A percentile compares a stretch with the other conserved stretches of the same genome.
phyloP scores from a whole-genome alignment of 768 basidiomycete genomes.

The Pleurotus citrinopileatus region DNA sequence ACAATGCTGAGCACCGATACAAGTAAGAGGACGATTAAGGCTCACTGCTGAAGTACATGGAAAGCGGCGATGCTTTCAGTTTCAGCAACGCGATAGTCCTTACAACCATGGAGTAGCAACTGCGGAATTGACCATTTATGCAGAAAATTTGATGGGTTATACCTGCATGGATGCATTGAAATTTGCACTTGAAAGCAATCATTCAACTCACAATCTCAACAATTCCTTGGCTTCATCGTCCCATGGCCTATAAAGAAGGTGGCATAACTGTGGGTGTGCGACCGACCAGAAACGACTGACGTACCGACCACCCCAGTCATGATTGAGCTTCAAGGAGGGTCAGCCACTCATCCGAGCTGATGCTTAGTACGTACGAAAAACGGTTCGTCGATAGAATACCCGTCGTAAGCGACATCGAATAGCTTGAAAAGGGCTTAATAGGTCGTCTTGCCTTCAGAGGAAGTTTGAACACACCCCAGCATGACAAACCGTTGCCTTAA shows the following conservation, averaged over 20 bases:
- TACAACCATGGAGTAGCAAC: slow-evolving; percentile 81
- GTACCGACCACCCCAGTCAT: slow-evolving; percentile 75
- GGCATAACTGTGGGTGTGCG: no score
- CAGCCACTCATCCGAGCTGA: no score
- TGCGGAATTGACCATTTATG: slow-evolving; percentile 84
- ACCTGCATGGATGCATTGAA: slow-evolving; percentile 47
- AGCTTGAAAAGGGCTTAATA: slow-evolving; percentile 44
- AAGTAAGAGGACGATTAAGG: slow-evolving; percentile 14
- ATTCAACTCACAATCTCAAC: slow-evolving; percentile 49
- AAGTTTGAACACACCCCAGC: slow-evolving; percentile 84
- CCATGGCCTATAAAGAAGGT: slow-evolving; percentile 52
- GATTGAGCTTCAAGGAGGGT: slow-evolving; percentile 80
- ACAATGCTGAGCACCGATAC: background rate
- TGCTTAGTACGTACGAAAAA: slow-evolving; percentile 80
- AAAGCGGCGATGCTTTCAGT: slow-evolving; percentile 82
- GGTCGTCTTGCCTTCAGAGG: no score
- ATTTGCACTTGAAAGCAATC: no score
- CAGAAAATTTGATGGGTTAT: slow-evolving; percentile 79
- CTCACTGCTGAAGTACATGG: slow-evolving; percentile 83
- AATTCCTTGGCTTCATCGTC: slow-evolving; percentile 51
- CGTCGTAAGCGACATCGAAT: slow-evolving; percentile 75
- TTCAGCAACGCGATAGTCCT: slow-evolving; percentile 86
- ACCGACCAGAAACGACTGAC: no score
- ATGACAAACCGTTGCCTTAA: slow-evolving; percentile 91
- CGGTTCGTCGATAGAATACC: slow-evolving; percentile 88